phyloP scores from a whole-genome alignment of 768 basidiomycete species.

The Roridomyces roridus region DNA sequence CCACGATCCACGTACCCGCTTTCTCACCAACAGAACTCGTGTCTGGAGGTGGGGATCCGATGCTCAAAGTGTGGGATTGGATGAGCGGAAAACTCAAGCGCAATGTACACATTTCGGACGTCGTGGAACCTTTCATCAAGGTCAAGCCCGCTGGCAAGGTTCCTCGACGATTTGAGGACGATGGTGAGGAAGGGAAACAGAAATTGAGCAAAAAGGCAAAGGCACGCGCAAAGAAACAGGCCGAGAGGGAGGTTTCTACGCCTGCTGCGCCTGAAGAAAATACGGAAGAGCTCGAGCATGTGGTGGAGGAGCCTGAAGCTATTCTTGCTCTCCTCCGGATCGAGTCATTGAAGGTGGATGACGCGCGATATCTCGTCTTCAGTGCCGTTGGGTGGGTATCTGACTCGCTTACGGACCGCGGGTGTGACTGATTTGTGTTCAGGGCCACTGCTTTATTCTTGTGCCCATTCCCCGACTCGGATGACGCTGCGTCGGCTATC shows the following conservation, averaged over 20 bases:
- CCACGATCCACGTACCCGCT: conserved; percentile 74
- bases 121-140: conserved; percentile 56
- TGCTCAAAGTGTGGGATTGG: conserved; percentile 84
- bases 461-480: conserved; percentile 33
- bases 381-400: conserved; percentile 72
- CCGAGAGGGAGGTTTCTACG: conserved; percentile 25
- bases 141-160: conserved; percentile 40
- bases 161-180: conserved; percentile 33
- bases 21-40: conserved; percentile 58
- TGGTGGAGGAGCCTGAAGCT: conserved; percentile 33
- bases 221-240: conserved; percentile 22
- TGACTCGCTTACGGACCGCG: background rate
- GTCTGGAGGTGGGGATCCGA: conserved; percentile 88
- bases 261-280: conserved; percentile 3
- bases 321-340: conserved; percentile 68
- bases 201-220: conserved; percentile 24
- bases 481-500: conserved; percentile 30
- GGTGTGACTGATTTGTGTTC: conserved; percentile 4
- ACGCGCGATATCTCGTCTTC: conserved; percentile 59
- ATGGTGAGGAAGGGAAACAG: conserved; percentile 33
- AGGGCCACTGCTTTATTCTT: conserved; percentile 77
- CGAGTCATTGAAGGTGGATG: conserved; percentile 43
- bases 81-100: conserved; percentile 60
- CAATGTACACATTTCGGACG: conserved; percentile 56
- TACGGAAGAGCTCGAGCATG: conserved; percentile 4